These are phyloP conservation scores for Petasospora fabianii DNA, from an alignment of 1,139 yeast species.

Conservation along the genomic window DNA sequence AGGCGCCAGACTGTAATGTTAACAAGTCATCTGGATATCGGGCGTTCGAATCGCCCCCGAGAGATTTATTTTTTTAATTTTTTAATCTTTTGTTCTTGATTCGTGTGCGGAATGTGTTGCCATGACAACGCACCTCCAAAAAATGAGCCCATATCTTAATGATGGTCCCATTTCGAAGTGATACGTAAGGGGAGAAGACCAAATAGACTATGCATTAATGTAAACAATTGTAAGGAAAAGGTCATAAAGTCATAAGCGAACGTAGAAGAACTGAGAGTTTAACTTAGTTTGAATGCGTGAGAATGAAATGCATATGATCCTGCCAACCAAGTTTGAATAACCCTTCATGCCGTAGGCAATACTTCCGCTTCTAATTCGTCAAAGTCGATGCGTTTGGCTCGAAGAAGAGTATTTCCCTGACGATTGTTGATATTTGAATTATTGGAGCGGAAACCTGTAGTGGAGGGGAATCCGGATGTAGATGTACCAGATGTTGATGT, in stretches of 20 bases:
- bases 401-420: constrained; percentile 2
- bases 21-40: constrained; percentile 28
- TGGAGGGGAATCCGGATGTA: constrained; percentile 1
- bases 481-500: background rate
- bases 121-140: background rate
- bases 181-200: too few species aligned
- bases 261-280: background rate
- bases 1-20: constrained; percentile 30
- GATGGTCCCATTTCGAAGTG: too few species aligned
- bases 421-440: background rate
- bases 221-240: too few species aligned
- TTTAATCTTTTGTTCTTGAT: too few species aligned
- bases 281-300: background rate
- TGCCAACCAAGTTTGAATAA: too few species aligned
- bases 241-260: too few species aligned
- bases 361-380: constrained; percentile 6
- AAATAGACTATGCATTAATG: too few species aligned
- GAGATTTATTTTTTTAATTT: constrained; percentile 22
- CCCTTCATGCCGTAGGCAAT: constrained; percentile 9
- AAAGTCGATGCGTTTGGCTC: constrained; percentile 4
- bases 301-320: background rate
- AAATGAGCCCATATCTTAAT: too few species aligned
- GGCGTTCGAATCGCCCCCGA: constrained; percentile 31
- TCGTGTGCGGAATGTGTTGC: background rate
- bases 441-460: background rate